Evolutionary conservation across 2,329 filamentous ascomycete species (phyloP).

Genomic region (Arthrinium phaeospermum): DNA sequence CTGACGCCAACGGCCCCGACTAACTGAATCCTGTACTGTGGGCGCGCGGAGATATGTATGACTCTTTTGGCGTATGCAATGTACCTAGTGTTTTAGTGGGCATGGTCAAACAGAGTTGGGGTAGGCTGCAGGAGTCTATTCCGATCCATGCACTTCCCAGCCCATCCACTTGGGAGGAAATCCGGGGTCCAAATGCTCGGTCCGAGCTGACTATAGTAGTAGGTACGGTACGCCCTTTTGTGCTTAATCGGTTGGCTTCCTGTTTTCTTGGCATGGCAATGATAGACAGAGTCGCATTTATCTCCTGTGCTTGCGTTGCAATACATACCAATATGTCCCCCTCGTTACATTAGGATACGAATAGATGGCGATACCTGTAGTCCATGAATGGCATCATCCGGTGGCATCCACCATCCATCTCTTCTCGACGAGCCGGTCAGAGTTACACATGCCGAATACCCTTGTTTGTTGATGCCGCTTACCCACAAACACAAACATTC

Average conservation of each 20-base stretch:
- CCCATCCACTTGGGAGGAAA: background rate
- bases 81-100: background rate
- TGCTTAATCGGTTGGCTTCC: background rate
- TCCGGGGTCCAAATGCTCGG: conserved; percentile 1
- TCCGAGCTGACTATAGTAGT: background rate
- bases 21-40: background rate
- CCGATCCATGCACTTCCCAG: background rate
- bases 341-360: background rate
- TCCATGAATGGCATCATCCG: conserved; percentile 2
- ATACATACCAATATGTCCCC: background rate
- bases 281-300: background rate
- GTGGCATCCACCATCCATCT: background rate
- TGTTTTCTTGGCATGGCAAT: background rate
- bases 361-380: background rate
- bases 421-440: background rate
- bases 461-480: background rate
- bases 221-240: background rate
- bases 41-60: background rate
- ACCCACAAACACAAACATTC: background rate
- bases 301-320: background rate
- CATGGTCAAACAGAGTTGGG: background rate
- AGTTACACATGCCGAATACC: background rate
- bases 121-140: background rate
- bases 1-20: conserved; percentile 9
- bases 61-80: background rate